These are phyloP conservation scores for Camellia oleifera DNA, from an alignment of 179 eudicot genomes.

Conservation along the genomic window DNA sequence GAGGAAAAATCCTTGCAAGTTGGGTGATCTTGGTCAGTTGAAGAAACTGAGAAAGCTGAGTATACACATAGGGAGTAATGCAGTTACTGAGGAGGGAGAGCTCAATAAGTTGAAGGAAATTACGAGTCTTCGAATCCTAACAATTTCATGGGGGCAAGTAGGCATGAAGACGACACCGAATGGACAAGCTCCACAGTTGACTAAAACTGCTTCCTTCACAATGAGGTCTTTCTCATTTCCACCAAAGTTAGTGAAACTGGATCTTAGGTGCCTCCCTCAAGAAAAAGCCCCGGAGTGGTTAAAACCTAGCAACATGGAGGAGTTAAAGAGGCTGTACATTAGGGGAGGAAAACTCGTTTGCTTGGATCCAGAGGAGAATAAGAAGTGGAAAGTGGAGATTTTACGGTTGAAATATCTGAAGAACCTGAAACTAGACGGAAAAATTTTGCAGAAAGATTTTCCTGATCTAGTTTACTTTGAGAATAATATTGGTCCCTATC, in stretches of 20 bases:
- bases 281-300: neutral
- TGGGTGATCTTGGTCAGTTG: slow-evolving; percentile 1
- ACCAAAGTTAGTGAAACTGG: slow-evolving; percentile 19
- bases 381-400: slow-evolving; percentile 3
- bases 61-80: neutral
- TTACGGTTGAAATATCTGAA: slow-evolving; percentile 9
- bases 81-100: neutral
- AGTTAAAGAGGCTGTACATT: slow-evolving; percentile 15
- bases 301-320: slow-evolving; percentile 2
- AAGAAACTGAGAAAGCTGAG: slow-evolving; percentile 15
- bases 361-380: neutral
- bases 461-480: slow-evolving; percentile 9
- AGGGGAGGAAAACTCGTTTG: slow-evolving; percentile 11
- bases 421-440: neutral
- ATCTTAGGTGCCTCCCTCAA: slow-evolving; percentile 10
- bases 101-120: slow-evolving; percentile 2
- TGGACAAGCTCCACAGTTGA: neutral
- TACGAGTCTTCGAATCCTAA: neutral
- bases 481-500: neutral
- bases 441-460: neutral
- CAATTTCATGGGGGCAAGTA: slow-evolving; percentile 9
- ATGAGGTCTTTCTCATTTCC: neutral
- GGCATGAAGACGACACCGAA: neutral
- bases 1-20: slow-evolving; percentile 2
- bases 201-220: neutral